Base-by-base conservation (phyloP, 2,329 filamentous ascomycete species). In the Fusarium pseudocircinatum region DNA sequence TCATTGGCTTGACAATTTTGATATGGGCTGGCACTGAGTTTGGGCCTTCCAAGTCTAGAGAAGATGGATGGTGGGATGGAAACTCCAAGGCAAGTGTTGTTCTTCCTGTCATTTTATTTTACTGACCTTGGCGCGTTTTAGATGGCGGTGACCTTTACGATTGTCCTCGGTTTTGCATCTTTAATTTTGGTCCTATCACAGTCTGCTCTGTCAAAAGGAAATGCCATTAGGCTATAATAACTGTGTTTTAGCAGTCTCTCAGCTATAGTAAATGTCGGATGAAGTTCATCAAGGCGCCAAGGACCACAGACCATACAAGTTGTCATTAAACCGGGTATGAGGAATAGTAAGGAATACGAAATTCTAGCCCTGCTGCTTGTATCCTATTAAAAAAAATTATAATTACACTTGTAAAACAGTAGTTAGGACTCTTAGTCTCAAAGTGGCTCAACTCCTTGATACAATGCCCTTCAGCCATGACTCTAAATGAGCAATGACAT, bases 231-330 rank as follows among this genome's bases (percentile, higher is more conserved):
- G 28, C 46, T 49, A 10, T 32, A 18, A 4, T 0, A 2, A 4
- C 2, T 7, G 2, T 4, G 7, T n/a, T 10, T 2, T n/a, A 15
- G 4, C 1, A 7, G 2, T 4, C 11, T 18, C 3, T 32, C 1
- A 24, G 11, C 11, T 32, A 4, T 18, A 13, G 11, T 3, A 13
- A 49, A 10, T 7, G 15, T 7, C 15, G 0, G 6, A 10, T 15
- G 11, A 18, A 24, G 10, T 3, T 3, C 22, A n/a, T n/a, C 10
- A 3, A 18, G 15, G 15, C 15, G n/a, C n/a, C n/a, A n/a, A n/a
- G n/a, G n/a, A n/a, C n/a, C n/a, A n/a, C n/a, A n/a, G n/a, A n/a
- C n/a, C n/a, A n/a, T n/a, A n/a, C n/a, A n/a, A n/a, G n/a, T n/a
- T n/a, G n/a, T n/a, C n/a, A n/a, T n/a, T n/a, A n/a, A n/a, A n/a